A percentile compares a stretch with the other conserved stretches of the same genome.
Conservation (phyloP, 371 early-diverging fungal genomes). For the Apophysomyces ossiformis region DNA sequence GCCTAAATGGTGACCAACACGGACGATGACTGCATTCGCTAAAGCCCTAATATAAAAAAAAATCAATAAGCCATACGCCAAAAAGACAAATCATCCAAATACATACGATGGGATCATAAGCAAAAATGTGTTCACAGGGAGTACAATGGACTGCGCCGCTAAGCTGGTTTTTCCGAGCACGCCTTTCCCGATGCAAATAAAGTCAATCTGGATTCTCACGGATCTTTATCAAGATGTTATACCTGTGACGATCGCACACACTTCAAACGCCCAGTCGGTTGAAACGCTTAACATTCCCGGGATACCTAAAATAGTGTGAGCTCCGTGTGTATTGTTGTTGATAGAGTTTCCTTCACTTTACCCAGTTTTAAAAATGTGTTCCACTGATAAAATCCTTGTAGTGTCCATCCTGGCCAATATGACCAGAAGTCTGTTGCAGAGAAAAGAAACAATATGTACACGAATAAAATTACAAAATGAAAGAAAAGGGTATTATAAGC, state of each 20-base stretch:
- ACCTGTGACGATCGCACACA: conserved; percentile 49
- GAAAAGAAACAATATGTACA: conserved; percentile 15
- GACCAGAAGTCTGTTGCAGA: conserved; percentile 27
- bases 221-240: not conserved
- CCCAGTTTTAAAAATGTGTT: conserved; percentile 45
- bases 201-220: too few relatives aligned
- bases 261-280: conserved; percentile 56
- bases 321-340: not conserved
- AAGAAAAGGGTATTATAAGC: conserved; percentile 27
- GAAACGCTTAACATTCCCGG: conserved; percentile 54
- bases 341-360: conserved; percentile 12
- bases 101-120: conserved; percentile 47
- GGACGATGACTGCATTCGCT: conserved; percentile 35
- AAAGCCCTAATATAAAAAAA: conserved; percentile 29
- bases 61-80: not conserved
- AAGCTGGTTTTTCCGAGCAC: conserved; percentile 45
- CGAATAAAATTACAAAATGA: conserved; percentile 14
- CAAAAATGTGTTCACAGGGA: conserved; percentile 33
- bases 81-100: not conserved
- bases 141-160: conserved; percentile 48
- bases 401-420: conserved; percentile 45
- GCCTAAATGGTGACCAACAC: conserved; percentile 47
- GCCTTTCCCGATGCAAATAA: conserved; percentile 11
- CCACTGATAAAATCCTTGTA: conserved; percentile 37
- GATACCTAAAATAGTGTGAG: conserved; percentile 27